Percentiles rank a stretch among this genome's conserved stretches.
Conservation (phyloP, 2,329 filamentous ascomycete genomes). For the Salinomyces thailandicus region DNA sequence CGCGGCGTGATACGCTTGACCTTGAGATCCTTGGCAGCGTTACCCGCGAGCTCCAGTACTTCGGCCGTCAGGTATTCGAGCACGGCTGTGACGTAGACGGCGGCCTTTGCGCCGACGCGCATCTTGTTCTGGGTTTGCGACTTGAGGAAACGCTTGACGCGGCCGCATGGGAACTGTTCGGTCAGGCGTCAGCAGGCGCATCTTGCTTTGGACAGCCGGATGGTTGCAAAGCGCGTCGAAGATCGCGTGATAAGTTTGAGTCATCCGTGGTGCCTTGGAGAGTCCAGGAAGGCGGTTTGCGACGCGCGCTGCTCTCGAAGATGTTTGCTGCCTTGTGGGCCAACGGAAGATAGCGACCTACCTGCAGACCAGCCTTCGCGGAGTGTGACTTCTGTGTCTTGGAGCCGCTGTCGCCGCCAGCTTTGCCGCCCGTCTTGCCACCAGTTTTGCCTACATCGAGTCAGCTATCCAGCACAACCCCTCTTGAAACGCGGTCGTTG, state of each 20-base stretch:
- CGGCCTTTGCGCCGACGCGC: conserved; percentile 96
- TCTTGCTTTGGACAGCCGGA: too few relatives aligned
- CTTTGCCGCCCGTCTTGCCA: conserved; percentile 83
- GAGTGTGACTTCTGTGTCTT: conserved; percentile 92
- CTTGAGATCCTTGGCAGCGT: conserved; percentile 98
- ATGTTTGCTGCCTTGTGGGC: conserved; percentile 8
- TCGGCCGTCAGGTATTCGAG: conserved; percentile 97
- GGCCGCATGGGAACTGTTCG: conserved; percentile 87
- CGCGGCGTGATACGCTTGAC: conserved; percentile 99
- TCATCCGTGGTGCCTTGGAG: background rate
- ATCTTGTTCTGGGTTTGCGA: conserved; percentile 99
- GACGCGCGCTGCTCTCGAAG: conserved; percentile 16
- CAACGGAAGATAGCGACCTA: conserved; percentile 42
- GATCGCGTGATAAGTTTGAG: background rate
- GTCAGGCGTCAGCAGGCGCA: conserved; percentile 28
- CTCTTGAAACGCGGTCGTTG: background rate
- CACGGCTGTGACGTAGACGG: conserved; percentile 95
- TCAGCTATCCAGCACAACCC: conserved; percentile 15
- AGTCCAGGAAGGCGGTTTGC: conserved; percentile 15
- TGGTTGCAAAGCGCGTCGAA: background rate
- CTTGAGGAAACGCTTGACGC: conserved; percentile 99
- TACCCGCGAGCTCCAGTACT: conserved; percentile 94
- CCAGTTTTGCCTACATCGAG: conserved; percentile 46
- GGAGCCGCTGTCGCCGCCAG: conserved; percentile 55
- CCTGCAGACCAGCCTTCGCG: conserved; percentile 88